A percentile compares a stretch with the other conserved stretches of the same genome.
Evolutionary conservation across 345 rosid genomes (phyloP).

Genomic region (Laguncularia racemosa): DNA sequence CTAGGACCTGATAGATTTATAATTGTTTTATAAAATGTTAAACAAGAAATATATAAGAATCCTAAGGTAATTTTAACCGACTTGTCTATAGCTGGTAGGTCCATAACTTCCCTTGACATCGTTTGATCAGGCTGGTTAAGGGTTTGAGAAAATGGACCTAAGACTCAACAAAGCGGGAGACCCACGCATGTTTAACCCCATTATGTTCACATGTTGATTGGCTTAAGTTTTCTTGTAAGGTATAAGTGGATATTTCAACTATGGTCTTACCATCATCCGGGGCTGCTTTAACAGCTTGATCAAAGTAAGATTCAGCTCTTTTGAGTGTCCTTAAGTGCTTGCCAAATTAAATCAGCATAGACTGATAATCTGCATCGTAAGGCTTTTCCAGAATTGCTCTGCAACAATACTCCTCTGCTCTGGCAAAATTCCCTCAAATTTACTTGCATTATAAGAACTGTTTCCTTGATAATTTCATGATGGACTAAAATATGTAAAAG

Average conservation of each 20-base stretch:
- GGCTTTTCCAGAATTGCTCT: slow-evolving; percentile 63
- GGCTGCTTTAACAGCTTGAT: slow-evolving; percentile 49
- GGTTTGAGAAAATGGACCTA: no score
- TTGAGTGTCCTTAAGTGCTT: slow-evolving; percentile 32
- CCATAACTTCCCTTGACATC: no score
- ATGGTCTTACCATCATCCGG: slow-evolving; percentile 50
- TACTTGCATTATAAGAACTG: neutral
- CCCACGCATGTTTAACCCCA: no score
- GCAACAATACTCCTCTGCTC: slow-evolving; percentile 60
- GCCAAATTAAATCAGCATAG: slow-evolving; percentile 60
- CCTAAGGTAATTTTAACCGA: no score
- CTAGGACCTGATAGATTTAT: no score
- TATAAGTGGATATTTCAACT: neutral
- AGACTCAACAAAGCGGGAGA: no score
- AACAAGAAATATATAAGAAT: no score
- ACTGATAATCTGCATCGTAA: slow-evolving; percentile 52
- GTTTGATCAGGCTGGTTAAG: no score
- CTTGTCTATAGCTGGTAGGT: no score
- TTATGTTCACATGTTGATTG: neutral
- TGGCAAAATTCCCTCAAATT: slow-evolving; percentile 46
- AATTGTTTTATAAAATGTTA: no score
- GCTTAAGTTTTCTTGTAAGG: neutral
- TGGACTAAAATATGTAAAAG: no score
- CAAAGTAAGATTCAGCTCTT: slow-evolving; percentile 49
- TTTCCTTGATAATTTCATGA: no score